Conservation (phyloP, 768 basidiomycete species). For the Lentinula edodes region DNA sequence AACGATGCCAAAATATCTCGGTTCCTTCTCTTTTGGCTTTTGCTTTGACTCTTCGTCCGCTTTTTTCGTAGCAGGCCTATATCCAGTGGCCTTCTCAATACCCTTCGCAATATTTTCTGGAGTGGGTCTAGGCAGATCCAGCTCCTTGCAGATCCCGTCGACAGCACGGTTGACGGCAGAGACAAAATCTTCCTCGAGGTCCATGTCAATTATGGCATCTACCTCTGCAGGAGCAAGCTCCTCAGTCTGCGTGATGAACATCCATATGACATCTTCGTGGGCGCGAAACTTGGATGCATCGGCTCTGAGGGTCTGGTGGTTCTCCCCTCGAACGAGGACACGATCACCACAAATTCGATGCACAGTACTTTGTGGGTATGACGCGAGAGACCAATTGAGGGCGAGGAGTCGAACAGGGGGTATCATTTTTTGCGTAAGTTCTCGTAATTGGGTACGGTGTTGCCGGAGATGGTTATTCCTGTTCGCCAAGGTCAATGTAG, state of each 20-base stretch:
- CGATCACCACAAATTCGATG: conserved; percentile 78
- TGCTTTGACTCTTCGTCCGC: conserved; percentile 33
- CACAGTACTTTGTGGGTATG: conserved; percentile 50
- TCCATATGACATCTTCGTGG: conserved; percentile 82
- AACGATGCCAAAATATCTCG: conserved; percentile 74
- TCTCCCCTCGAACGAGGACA: conserved; percentile 67
- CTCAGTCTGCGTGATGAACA: conserved; percentile 64
- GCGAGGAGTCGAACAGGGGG: conserved; percentile 73
- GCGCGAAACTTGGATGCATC: conserved; percentile 34
- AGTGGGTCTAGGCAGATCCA: conserved; percentile 49
- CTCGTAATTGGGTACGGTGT: conserved; percentile 71
- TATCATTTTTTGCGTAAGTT: conserved; percentile 32
- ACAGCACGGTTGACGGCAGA: conserved; percentile 52
- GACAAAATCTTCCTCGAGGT: conserved; percentile 49
- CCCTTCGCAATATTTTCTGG: conserved; percentile 54
- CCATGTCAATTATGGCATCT: conserved; percentile 65
- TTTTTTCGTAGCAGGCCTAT: conserved; percentile 35
- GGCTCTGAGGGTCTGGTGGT: conserved; percentile 78
- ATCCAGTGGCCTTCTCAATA: conserved; percentile 36
- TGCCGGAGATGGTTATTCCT: conserved; percentile 85
- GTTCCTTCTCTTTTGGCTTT: conserved; percentile 24
- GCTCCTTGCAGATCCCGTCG: conserved; percentile 45
- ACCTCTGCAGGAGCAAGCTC: conserved; percentile 59
- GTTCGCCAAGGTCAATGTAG: background rate
- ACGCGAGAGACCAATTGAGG: conserved; percentile 65